Evolutionary conservation across 2,329 filamentous ascomycete genomes (phyloP), one percentile per base, ranked within the genome.

Genomic region (Ceratocystis huliohia): DNA sequence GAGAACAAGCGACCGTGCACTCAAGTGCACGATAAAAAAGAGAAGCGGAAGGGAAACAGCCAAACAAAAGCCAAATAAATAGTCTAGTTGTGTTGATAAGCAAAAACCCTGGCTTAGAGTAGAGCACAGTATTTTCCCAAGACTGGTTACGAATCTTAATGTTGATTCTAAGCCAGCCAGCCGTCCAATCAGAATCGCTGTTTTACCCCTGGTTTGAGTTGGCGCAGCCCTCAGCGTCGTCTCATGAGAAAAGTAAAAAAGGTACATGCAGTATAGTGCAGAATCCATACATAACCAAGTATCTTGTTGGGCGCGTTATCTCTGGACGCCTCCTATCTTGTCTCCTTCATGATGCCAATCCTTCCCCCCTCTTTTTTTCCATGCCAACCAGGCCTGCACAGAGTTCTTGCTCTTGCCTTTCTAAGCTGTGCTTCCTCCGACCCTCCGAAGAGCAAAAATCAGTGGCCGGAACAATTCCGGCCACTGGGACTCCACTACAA

Each of bases 401-500:
- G 22, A 64, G 46, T 25, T 33, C 17, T 10, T 53, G 48, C 22
- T 10, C 10, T 28, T 22, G 13, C 7, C 30, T n/a, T 37, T 6
- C 25, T n/a, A 17, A 5, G 22, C 17, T 59, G 25, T 2, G 5
- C 56, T 59, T 13, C 56, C 56, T 59, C 63, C 63, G 63, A 64
- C n/a, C 33, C 15, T 30, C 63, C 63, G 45, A 50, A 53, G 8
- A 25, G 17, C 4, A 28, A 28, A 62, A 28, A 22, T 37, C 17
- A 28, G 37, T 59, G 65, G 66, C 66, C 66, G 66, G 66, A 67
- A 67, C 17, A 0, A 5, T 67, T 67, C 66, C 66, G 66, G 66
- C 66, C 66, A 67, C 61, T 41, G 48, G 28, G 56, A 56, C 61
- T 30, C 66, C 66, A 67, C 61, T 30, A 28, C 28, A 13, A 20